phyloP scores from a whole-genome alignment of 2,329 filamentous ascomycete genomes.

The Chalaropsis thielavioides region DNA sequence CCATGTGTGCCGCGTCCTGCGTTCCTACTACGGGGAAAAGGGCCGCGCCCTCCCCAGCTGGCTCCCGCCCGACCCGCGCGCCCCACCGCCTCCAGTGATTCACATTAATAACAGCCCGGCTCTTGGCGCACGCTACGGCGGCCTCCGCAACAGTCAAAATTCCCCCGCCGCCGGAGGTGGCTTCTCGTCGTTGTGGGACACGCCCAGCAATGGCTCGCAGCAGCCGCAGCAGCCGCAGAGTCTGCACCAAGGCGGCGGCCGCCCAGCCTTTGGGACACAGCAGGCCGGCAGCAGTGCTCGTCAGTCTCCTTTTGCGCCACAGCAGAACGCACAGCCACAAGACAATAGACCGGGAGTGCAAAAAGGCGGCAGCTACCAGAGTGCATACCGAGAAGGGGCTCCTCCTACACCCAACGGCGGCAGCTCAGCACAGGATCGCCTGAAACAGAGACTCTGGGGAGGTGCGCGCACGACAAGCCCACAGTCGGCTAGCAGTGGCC shows the following conservation, averaged over 20 bases:
- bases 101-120: slow-evolving; percentile 38
- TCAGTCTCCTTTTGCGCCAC: slow-evolving; percentile 22
- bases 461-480: slow-evolving; percentile 44
- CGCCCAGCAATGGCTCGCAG: slow-evolving; percentile 23
- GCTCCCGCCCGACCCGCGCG: slow-evolving; percentile 81
- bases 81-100: slow-evolving; percentile 36
- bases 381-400: slow-evolving; percentile 7
- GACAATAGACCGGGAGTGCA: slow-evolving; percentile 16
- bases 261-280: slow-evolving; percentile 20
- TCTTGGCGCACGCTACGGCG: slow-evolving; percentile 41
- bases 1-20: slow-evolving; percentile 83
- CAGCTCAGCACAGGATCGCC: slow-evolving; percentile 58
- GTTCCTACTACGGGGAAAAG: slow-evolving; percentile 85
- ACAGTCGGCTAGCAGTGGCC: slow-evolving; percentile 25
- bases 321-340: slow-evolving; percentile 7
- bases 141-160: slow-evolving; percentile 27
- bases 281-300: slow-evolving; percentile 19
- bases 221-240: slow-evolving; percentile 29
- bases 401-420: slow-evolving; percentile 40
- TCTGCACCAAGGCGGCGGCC: slow-evolving; percentile 23
- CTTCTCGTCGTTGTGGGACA: slow-evolving; percentile 47
- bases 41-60: slow-evolving; percentile 66
- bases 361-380: slow-evolving; percentile 9
- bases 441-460: slow-evolving; percentile 67
- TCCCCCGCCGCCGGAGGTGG: slow-evolving; percentile 22